These are phyloP conservation scores for Solanum acaule DNA, from an alignment of 257 asterid species.

Conservation along the genomic window DNA sequence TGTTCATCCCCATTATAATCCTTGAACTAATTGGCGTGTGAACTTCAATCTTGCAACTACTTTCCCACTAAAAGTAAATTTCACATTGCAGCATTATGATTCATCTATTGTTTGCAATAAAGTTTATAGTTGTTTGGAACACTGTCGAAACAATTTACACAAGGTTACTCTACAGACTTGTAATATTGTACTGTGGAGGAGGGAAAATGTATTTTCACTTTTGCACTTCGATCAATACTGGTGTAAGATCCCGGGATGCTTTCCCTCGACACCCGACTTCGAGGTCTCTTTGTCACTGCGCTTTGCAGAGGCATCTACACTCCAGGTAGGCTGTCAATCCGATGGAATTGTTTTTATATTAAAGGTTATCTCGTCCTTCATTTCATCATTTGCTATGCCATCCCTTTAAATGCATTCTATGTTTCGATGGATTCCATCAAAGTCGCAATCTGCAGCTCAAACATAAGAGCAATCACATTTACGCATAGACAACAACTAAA, in stretches of 20 bases:
- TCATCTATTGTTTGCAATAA: not conserved
- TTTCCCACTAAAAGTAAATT: not conserved
- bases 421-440: slow-evolving; percentile 49
- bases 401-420: slow-evolving; percentile 23
- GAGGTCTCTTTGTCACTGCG: slow-evolving; percentile 10
- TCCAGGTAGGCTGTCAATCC: not conserved
- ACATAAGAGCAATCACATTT: not conserved
- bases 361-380: not conserved
- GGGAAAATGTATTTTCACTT: not conserved
- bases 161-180: not conserved
- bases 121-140: not conserved
- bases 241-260: slow-evolving; percentile 2
- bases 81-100: not conserved
- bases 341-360: not conserved
- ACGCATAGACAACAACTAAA: slow-evolving; percentile 1
- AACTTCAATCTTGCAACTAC: not conserved
- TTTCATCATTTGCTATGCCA: slow-evolving; percentile 14
- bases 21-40: not conserved
- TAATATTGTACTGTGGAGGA: not conserved
- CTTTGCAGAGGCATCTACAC: slow-evolving; percentile 21
- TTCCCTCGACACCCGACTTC: slow-evolving; percentile 8
- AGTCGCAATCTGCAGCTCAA: slow-evolving; percentile 36
- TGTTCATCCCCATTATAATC: not conserved
- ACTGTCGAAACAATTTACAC: not conserved
- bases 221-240: not conserved